Conservation (phyloP, 257 asterid genomes). For the Paulownia fortunei region DNA sequence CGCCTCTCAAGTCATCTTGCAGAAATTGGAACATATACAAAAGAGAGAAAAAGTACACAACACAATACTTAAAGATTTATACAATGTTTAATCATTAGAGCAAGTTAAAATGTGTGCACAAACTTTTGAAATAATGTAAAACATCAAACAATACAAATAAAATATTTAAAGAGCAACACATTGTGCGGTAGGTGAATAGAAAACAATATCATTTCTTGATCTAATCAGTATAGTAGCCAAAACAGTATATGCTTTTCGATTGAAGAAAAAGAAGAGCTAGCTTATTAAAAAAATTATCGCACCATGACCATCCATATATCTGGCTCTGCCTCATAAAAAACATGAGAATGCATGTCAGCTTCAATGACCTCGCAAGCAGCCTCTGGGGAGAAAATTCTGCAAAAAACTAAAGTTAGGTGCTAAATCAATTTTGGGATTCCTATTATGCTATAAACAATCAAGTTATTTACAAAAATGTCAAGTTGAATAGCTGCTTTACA, state of each 20-base stretch:
- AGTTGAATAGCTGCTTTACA: not conserved
- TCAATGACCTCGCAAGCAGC: slow-evolving; percentile 95
- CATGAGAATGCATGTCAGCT: slow-evolving; percentile 94
- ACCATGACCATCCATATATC: slow-evolving; percentile 99
- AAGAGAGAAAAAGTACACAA: not conserved
- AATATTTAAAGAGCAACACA: not conserved
- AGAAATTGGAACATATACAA: not conserved
- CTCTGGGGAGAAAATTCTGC: slow-evolving; percentile 95
- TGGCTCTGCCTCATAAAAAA: slow-evolving; percentile 91
- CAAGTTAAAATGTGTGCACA: slow-evolving; percentile 13
- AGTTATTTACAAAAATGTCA: not conserved
- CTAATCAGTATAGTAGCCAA: not conserved
- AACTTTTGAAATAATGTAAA: not conserved
- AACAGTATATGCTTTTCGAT: slow-evolving; percentile 16
- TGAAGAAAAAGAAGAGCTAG: slow-evolving; percentile 21
- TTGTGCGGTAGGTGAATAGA: not conserved
- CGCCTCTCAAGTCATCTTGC: slow-evolving; percentile 10
- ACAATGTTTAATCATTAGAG: not conserved
- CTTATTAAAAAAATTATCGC: slow-evolving; percentile 31
- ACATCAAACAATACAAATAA: not conserved
- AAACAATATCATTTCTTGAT: slow-evolving; percentile 15
- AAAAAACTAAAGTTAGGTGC: slow-evolving; percentile 26
- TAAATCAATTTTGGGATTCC: not conserved
- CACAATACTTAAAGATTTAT: not conserved
- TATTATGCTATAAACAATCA: not conserved